phyloP scores from a whole-genome alignment of 75 land plant genomes.

The Pinus albicaulis region DNA sequence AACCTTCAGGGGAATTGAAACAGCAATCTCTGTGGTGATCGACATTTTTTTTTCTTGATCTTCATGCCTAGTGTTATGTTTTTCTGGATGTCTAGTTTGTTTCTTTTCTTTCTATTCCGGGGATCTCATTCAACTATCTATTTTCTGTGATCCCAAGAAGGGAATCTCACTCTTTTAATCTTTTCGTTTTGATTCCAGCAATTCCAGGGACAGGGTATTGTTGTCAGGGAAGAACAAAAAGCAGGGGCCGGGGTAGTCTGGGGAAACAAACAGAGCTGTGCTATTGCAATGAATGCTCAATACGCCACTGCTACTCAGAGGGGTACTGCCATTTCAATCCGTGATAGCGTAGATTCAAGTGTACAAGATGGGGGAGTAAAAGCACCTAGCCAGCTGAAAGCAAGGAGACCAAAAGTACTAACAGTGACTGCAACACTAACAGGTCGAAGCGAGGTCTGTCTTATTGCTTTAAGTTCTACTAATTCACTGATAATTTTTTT shows the following conservation, averaged over 20 bases:
- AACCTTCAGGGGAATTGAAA: too few relatives aligned
- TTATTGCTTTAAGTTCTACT: too few relatives aligned
- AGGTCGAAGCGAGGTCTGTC: conserved; percentile 63
- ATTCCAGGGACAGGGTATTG: neutral
- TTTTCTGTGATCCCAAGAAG: neutral
- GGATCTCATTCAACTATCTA: neutral
- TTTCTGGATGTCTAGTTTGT: neutral
- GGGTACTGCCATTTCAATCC: neutral
- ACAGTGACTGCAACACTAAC: conserved; percentile 32
- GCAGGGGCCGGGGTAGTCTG: neutral
- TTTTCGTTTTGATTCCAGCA: neutral
- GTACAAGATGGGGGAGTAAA: neutral
- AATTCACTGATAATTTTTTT: too few relatives aligned
- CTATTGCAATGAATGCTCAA: neutral
- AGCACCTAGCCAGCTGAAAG: neutral
- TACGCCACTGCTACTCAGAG: neutral
- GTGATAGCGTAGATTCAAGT: neutral
- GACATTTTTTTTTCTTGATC: neutral
- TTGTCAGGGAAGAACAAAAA: neutral
- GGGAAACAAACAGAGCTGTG: conserved; percentile 1
- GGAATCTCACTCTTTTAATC: neutral
- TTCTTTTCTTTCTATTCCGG: neutral
- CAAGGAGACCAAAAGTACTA: neutral
- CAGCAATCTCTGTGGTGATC: neutral
- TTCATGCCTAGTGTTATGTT: neutral